Evolutionary conservation across 495 filamentous ascomycete species (phyloP), one percentile per base, ranked within the genome.

Genomic region (Neurospora africana): DNA sequence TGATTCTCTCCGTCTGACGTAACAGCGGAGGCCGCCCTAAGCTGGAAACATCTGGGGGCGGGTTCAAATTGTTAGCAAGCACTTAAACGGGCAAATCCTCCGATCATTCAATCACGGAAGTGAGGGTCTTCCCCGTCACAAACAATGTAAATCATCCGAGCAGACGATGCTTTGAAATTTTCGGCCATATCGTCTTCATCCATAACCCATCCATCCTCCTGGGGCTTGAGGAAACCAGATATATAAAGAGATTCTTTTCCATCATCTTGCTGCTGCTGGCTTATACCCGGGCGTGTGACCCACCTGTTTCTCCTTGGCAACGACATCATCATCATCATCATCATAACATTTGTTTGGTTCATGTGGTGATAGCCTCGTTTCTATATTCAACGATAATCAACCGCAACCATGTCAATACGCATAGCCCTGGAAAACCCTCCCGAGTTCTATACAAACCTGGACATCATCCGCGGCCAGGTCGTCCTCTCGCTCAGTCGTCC

Each of bases 371-470:
- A 65, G 4, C 68, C 21, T 44, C 68, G 43, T 41, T 17, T 21
- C 23, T 37, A 2, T 71, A 11, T 3, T 67, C 19, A 13, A 9
- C 36, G 36, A 47, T 38, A 72, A 80, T 79, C 75, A 92, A 93
- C 90, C 36, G 8, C 61, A 74, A 82, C 80, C 75, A 97, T 97
- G 93, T 91, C 91, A 40, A 91, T 93, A 74, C 86, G 87, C 70
- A 89, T 97, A 79, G 81, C 88, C 71, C 86, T 98, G 72, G 92
- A 97, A 74, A 87, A 89, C 68, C 87, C 85, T 33, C 90, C 90
- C 73, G 83, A 86, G 68, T 90, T 91, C 81, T 97, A 91, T 81
- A 97, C 95, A 72, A 98, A 98, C 76, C 87, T 97, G 70, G 95
- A 99, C 80, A 83, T 89, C 72, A 86, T 99, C 36, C 87, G 85